Evolutionary conservation across 1,139 yeast genomes (phyloP).

Genomic region (Debaryomycetaceae sp.): DNA sequence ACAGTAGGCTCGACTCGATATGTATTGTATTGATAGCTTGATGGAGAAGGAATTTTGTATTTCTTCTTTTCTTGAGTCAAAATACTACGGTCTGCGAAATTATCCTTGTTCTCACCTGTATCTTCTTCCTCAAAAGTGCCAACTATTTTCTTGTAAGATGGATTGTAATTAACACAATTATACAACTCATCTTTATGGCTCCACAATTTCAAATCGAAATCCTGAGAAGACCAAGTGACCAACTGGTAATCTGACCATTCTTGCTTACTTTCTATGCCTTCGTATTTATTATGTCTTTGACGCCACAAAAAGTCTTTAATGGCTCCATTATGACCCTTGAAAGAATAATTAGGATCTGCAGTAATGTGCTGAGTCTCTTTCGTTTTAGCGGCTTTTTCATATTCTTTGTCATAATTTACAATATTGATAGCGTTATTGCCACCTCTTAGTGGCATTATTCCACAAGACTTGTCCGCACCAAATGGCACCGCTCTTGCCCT

Average conservation of each 20-base stretch:
- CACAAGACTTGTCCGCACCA: constrained; percentile 73
- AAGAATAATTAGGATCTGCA: constrained; percentile 51
- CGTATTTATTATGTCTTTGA: constrained; percentile 42
- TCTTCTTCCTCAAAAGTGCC: constrained; percentile 17
- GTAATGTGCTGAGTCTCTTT: constrained; percentile 26
- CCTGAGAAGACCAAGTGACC: constrained; percentile 88
- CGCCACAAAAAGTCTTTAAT: constrained; percentile 90
- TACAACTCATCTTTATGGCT: constrained; percentile 61
- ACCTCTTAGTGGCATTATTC: constrained; percentile 87
- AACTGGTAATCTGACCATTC: constrained; percentile 82
- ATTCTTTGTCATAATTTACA: constrained; percentile 51
- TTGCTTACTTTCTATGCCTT: constrained; percentile 35
- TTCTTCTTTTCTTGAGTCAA: constrained; percentile 2
- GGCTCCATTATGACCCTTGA: constrained; percentile 81
- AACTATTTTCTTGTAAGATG: constrained; percentile 30
- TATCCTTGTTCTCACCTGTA: constrained; percentile 15
- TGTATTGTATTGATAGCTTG: constrained; percentile 26
- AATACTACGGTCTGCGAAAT: constrained; percentile 1
- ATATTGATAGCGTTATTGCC: constrained; percentile 76
- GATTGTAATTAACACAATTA: constrained; percentile 55
- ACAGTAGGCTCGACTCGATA: constrained; percentile 41
- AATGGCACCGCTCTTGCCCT: constrained; percentile 87
- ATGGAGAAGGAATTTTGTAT: constrained; percentile 2
- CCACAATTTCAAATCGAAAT: constrained; percentile 83
- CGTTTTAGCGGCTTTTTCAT: constrained; percentile 32